Evolutionary conservation across 2,329 filamentous ascomycete genomes (phyloP), one percentile per base, ranked within the genome.

Genomic region (Botrytis elliptica): DNA sequence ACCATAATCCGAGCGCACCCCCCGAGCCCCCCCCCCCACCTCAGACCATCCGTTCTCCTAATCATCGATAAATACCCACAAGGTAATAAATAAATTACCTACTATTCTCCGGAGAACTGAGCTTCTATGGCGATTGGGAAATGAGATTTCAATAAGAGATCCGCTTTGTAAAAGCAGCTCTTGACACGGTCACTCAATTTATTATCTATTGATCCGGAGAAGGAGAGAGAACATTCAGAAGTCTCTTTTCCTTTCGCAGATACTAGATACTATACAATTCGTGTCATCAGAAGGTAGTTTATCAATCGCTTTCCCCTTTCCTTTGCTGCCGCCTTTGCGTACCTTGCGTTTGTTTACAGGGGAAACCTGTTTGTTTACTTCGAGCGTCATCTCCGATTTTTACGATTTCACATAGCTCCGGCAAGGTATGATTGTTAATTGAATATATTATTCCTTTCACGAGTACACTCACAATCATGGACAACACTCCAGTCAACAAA

Each of bases 381-480:
- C 40, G 66, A 57, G 49, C 49, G 18, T 57, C 49, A 57, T 68
- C 66, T 68, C 5, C 8, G 25, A 5, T 68, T 57, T 38, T 22
- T 52, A n/a, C 22, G 42, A 64, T 42, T 46, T 64, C 25, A 63
- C 2, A 36, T 12, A 64, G 42, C 42, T 64, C 36, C 18, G 42
- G 42, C 44, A 60, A 49, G 63, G 38, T 71, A 76, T 77, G 71
- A 74, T 64, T 73, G 71, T 57, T 49, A 62, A 42, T 46, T 77
- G 74, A 77, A 68, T 44, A 70, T 46, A 42, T 44, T 38, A 55
- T 55, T 22, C 29, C 63, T 63, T 38, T 42, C 44, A 59, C 63
- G 20, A 72, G 18, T 57, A 63, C 57, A 62, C 55, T 73, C 46
- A 55, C 71, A 40, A 75, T 22, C 63, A 81, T 81, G 80, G 80